Evolutionary conservation across 192 early-diverging fungal species (phyloP).

Genomic region (Backusella macrospora): DNA sequence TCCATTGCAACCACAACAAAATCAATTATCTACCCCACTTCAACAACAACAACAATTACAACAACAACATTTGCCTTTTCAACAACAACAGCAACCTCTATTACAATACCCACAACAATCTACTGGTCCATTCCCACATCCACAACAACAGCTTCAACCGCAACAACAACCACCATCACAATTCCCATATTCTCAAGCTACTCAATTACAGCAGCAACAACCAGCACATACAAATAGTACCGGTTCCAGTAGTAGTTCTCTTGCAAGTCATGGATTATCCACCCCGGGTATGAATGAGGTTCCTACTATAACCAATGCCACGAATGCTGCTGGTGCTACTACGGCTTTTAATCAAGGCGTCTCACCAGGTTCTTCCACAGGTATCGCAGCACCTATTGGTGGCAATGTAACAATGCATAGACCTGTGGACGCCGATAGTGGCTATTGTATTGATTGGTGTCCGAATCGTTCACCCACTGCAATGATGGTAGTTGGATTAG

Average conservation of each 20-base stretch:
- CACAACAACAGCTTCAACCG: not conserved
- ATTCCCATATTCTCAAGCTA: not conserved
- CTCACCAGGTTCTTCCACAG: slow-evolving; percentile 19
- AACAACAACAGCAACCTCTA: not conserved
- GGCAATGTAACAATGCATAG: slow-evolving; percentile 25
- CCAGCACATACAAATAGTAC: slow-evolving; percentile 23
- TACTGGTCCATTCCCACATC: not conserved
- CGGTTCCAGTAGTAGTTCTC: slow-evolving; percentile 24
- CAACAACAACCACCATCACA: slow-evolving; percentile 13
- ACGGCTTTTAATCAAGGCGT: slow-evolving; percentile 15
- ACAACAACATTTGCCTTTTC: not conserved
- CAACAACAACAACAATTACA: slow-evolving; percentile 5
- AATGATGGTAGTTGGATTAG: slow-evolving; percentile 86
- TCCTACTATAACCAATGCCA: not conserved
- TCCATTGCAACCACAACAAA: not conserved
- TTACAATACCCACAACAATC: not conserved
- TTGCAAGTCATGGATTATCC: slow-evolving; percentile 20
- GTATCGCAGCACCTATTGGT: not conserved
- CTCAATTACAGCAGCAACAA: slow-evolving; percentile 4
- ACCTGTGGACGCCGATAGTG: slow-evolving; percentile 71
- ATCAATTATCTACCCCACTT: not conserved
- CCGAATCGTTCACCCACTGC: slow-evolving; percentile 73
- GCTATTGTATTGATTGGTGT: slow-evolving; percentile 87
- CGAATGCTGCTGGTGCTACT: not conserved
- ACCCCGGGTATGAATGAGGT: slow-evolving; percentile 1